phyloP scores from a whole-genome alignment of 768 basidiomycete species.

The Lactarius pseudohatsudake region DNA sequence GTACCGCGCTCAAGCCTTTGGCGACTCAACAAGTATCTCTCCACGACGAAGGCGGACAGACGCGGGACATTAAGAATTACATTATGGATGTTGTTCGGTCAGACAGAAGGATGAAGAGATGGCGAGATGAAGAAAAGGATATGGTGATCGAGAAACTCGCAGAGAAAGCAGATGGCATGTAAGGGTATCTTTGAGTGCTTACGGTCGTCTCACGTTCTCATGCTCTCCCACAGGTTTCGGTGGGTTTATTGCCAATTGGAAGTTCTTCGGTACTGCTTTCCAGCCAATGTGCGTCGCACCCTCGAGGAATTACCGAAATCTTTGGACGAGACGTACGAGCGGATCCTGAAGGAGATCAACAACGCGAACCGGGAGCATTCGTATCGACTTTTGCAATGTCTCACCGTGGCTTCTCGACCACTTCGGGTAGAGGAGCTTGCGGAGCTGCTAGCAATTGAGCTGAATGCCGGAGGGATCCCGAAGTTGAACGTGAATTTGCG shows the following conservation, averaged over 20 bases:
- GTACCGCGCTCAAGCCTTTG: background rate
- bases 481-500: background rate
- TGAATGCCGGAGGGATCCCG: background rate
- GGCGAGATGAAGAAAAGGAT: background rate
- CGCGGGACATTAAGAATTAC: background rate
- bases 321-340: slow-evolving; percentile 4
- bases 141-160: background rate
- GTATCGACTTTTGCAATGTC: background rate
- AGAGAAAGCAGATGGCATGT: background rate
- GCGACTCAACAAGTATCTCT: background rate
- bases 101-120: background rate
- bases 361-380: background rate
- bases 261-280: background rate
- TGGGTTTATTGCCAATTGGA: slow-evolving; percentile 14
- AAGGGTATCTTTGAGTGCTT: background rate
- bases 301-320: slow-evolving; percentile 5
- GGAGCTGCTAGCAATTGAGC: background rate
- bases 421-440: background rate
- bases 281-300: background rate
- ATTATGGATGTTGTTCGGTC: background rate
- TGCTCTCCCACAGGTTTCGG: background rate
- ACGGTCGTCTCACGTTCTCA: background rate
- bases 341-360: slow-evolving; percentile 2
- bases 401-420: background rate
- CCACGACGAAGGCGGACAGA: background rate